These are phyloP conservation scores for Allantophomopsis lycopodina DNA, from an alignment of 2,329 filamentous ascomycete species.

Conservation along the genomic window DNA sequence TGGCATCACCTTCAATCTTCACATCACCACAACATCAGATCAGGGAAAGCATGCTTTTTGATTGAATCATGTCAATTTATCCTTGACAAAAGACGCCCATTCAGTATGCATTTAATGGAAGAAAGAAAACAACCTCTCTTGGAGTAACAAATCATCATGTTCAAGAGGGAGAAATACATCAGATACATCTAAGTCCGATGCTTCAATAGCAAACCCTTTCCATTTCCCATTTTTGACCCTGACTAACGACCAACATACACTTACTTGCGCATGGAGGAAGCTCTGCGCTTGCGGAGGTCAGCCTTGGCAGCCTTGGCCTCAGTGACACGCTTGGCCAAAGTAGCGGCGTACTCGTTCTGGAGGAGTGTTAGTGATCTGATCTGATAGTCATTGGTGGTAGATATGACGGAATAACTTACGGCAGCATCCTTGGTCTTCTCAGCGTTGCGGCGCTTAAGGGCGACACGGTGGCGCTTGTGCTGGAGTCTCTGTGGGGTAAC, in stretches of 20 bases:
- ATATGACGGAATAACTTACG: constrained; percentile 42
- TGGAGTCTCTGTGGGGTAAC: constrained; percentile 99
- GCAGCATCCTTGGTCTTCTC: constrained; percentile 99
- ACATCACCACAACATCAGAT: too few relatives aligned
- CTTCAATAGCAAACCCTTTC: neutral
- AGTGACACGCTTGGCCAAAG: constrained; percentile 92
- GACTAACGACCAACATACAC: constrained; percentile 13
- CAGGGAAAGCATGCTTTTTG: too few relatives aligned
- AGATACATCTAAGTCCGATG: neutral
- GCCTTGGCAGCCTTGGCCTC: constrained; percentile 92
- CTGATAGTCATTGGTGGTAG: neutral
- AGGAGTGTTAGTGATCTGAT: constrained; percentile 15
- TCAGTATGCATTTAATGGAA: neutral
- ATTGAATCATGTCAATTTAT: too few relatives aligned
- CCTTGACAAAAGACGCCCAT: neutral
- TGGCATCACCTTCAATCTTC: too few relatives aligned
- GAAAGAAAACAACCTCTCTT: neutral
- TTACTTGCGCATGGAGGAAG: constrained; percentile 89
- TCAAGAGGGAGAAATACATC: constrained; percentile 1
- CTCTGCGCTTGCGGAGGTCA: constrained; percentile 92
- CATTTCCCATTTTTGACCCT: neutral
- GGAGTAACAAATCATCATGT: neutral
- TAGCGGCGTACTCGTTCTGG: constrained; percentile 90
- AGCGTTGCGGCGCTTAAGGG: constrained; percentile 94
- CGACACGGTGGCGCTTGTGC: constrained; percentile 97